These are phyloP conservation scores for Aquilaria sinensis DNA, from an alignment of 345 rosid species.

Conservation along the genomic window DNA sequence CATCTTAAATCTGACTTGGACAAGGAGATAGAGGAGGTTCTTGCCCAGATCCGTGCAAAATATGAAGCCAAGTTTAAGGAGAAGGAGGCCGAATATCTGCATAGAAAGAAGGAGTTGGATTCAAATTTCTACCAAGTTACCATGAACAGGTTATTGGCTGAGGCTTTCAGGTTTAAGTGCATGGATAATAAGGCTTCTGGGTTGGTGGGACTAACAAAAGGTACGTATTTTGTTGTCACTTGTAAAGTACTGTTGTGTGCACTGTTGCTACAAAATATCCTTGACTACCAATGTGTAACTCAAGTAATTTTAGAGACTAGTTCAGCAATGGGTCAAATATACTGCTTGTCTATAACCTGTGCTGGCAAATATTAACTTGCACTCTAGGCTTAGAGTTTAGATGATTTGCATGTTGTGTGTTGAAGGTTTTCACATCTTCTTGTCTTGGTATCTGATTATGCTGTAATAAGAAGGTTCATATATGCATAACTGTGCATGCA, in stretches of 20 bases:
- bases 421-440: no score
- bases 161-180: slow-evolving; percentile 50
- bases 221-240: slow-evolving; percentile 14
- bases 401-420: not conserved
- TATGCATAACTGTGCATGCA: not conserved
- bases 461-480: not conserved
- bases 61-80: slow-evolving; percentile 36
- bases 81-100: slow-evolving; percentile 28
- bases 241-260: not conserved
- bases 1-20: slow-evolving; percentile 37
- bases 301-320: no score
- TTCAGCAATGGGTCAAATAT: not conserved
- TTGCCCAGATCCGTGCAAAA: slow-evolving; percentile 40
- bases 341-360: not conserved
- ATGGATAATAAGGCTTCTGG: slow-evolving; percentile 25
- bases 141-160: slow-evolving; percentile 51
- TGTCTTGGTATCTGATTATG: no score
- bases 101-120: slow-evolving; percentile 34
- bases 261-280: not conserved
- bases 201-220: slow-evolving; percentile 24
- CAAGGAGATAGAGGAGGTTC: slow-evolving; percentile 44
- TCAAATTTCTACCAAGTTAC: slow-evolving; percentile 26
- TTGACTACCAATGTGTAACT: not conserved
- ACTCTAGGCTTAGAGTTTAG: no score
- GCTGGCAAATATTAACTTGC: no score